These are phyloP conservation scores for Nannochloropsis salina DNA, from an alignment of 108 stramenopile genomes.

Conservation along the genomic window DNA sequence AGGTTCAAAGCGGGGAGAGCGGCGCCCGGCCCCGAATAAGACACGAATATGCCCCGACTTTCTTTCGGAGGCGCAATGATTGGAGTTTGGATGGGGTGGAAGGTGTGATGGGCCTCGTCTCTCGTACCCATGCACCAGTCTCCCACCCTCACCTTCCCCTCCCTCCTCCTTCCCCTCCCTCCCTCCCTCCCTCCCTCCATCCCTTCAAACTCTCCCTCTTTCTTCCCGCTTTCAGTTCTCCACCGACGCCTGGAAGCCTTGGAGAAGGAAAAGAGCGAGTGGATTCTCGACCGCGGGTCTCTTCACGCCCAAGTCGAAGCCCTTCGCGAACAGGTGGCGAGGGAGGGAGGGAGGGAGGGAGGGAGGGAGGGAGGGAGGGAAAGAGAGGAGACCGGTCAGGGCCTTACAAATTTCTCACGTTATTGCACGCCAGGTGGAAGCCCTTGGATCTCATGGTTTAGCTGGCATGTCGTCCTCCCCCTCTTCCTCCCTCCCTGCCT, in stretches of 20 bases:
- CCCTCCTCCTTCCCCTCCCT: background rate
- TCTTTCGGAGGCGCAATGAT: too few relatives aligned
- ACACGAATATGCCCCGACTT: too few relatives aligned
- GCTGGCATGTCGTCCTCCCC: background rate
- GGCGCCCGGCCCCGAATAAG: too few relatives aligned
- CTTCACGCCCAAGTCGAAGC: background rate
- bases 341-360: background rate
- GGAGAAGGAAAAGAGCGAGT: background rate
- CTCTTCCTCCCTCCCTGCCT: background rate
- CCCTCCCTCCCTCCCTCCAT: background rate
- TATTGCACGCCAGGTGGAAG: background rate
- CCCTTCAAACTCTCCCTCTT: background rate
- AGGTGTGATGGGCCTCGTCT: background rate
- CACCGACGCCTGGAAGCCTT: too few relatives aligned
- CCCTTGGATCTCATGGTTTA: background rate
- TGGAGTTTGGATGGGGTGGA: too few relatives aligned
- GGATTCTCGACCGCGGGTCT: background rate
- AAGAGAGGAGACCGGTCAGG: too few relatives aligned
- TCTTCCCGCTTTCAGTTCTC: constrained; percentile 6
- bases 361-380: background rate
- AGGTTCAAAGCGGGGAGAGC: background rate
- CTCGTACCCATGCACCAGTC: background rate
- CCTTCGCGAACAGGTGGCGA: background rate
- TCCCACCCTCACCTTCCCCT: background rate
- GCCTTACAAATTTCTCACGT: too few relatives aligned